Evolutionary conservation across 441 rosid species (phyloP).

Genomic region (Bocquillonia castaneifolia): DNA sequence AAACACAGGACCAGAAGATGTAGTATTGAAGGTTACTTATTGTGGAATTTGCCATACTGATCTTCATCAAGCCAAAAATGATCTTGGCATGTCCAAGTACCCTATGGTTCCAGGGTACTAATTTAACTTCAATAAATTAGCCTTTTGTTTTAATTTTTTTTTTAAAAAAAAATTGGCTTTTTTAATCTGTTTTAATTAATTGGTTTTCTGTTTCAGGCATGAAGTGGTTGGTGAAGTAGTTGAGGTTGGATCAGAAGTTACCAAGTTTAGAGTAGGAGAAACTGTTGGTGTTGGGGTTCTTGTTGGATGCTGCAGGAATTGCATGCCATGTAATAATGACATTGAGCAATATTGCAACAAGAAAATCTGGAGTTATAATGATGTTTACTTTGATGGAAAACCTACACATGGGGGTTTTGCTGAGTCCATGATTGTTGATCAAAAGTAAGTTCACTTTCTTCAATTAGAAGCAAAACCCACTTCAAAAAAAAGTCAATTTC

Average conservation of each 20-base stretch:
- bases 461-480: background rate
- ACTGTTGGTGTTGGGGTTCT: slow-evolving; percentile 69
- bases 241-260: slow-evolving; percentile 33
- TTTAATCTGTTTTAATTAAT: background rate
- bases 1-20: slow-evolving; percentile 73
- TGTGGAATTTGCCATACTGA: slow-evolving; percentile 92
- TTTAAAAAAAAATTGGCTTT: background rate
- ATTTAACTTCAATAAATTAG: no score
- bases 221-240: slow-evolving; percentile 33
- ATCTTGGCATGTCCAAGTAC: slow-evolving; percentile 66
- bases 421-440: slow-evolving; percentile 57
- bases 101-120: slow-evolving; percentile 92
- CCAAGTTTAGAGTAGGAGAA: slow-evolving; percentile 34
- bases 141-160: background rate
- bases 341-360: slow-evolving; percentile 72
- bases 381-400: slow-evolving; percentile 47
- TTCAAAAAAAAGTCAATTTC: no score
- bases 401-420: slow-evolving; percentile 74
- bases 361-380: slow-evolving; percentile 52
- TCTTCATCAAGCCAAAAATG: slow-evolving; percentile 53
- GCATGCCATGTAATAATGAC: slow-evolving; percentile 59
- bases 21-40: slow-evolving; percentile 54
- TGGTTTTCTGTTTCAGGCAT: slow-evolving; percentile 20
- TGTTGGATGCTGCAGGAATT: slow-evolving; percentile 63
- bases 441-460: slow-evolving; percentile 30